Evolutionary conservation across 306 rosid genomes (phyloP).

Genomic region (cucumber (Cucumis sativus)): DNA sequence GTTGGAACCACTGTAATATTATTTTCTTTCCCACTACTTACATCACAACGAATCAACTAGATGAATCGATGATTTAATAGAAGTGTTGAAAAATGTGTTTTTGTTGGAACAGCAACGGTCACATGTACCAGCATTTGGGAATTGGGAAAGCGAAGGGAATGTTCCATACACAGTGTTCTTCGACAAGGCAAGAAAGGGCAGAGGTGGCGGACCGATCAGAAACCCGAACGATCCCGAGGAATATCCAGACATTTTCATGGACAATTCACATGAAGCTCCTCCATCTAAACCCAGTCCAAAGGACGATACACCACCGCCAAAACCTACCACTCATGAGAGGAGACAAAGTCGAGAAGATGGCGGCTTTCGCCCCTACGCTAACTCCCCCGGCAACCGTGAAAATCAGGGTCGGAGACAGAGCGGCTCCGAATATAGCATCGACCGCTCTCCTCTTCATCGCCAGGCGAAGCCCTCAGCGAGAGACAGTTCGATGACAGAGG

Average conservation of each 20-base stretch:
- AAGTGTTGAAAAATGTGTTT: not conserved
- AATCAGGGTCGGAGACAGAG: constrained; percentile 21
- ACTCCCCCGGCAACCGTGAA: constrained; percentile 52
- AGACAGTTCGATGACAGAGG: constrained; percentile 54
- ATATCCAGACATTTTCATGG: constrained; percentile 30
- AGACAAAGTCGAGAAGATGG: constrained; percentile 45
- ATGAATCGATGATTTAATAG: no score
- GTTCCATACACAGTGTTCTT: constrained; percentile 92
- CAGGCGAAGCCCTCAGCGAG: constrained; percentile 47
- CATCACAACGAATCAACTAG: no score
- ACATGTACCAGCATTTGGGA: constrained; percentile 82
- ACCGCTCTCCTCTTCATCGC: constrained; percentile 83
- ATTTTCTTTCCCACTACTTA: no score
- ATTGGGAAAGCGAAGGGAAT: constrained; percentile 69
- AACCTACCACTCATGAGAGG: constrained; percentile 26
- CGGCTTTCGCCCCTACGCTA: constrained; percentile 33
- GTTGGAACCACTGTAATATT: no score
- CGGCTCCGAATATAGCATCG: constrained; percentile 57
- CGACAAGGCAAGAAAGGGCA: constrained; percentile 77
- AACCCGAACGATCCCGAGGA: constrained; percentile 88
- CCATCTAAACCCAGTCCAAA: constrained; percentile 20
- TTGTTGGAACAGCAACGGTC: constrained; percentile 44
- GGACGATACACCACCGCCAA: constrained; percentile 21
- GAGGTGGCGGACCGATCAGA: constrained; percentile 52
- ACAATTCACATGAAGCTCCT: constrained; percentile 26